A percentile compares a stretch with the other conserved stretches of the same genome.
Evolutionary conservation across 2,329 filamentous ascomycete genomes (phyloP).

Genomic region (Ascosphaera pollenicola): DNA sequence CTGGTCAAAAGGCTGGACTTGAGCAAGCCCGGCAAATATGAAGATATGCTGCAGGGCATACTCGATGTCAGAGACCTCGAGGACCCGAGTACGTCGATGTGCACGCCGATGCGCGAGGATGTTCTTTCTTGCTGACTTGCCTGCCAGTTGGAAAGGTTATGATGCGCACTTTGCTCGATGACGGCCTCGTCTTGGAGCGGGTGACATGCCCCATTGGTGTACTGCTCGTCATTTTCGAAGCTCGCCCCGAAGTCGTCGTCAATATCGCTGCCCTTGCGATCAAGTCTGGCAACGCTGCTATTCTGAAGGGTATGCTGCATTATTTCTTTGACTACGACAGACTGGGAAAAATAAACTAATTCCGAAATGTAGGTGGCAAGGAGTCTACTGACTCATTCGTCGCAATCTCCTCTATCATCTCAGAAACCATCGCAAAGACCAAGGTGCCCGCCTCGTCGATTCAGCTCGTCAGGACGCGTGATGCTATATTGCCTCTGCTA

Average conservation of each 20-base stretch:
- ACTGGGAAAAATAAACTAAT: too few species aligned
- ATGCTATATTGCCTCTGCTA: slow-evolving; percentile 74
- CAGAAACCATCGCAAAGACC: slow-evolving; percentile 47
- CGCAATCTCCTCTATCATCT: slow-evolving; percentile 71
- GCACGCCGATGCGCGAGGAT: background rate
- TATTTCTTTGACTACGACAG: too few species aligned
- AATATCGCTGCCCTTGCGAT: slow-evolving; percentile 92
- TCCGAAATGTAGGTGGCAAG: slow-evolving; percentile 46
- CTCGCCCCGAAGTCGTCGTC: slow-evolving; percentile 90
- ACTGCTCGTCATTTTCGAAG: slow-evolving; percentile 96
- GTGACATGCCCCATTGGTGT: slow-evolving; percentile 91
- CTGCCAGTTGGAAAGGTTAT: slow-evolving; percentile 57
- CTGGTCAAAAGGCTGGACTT: slow-evolving; percentile 77
- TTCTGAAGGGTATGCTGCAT: slow-evolving; percentile 49
- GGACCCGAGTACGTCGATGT: slow-evolving; percentile 49
- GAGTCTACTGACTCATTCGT: slow-evolving; percentile 92
- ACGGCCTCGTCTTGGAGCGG: slow-evolving; percentile 64
- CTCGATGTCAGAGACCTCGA: slow-evolving; percentile 63
- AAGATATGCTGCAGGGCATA: slow-evolving; percentile 94
- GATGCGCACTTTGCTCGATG: slow-evolving; percentile 64
- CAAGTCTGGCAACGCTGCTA: slow-evolving; percentile 93
- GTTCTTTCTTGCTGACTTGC: slow-evolving; percentile 4
- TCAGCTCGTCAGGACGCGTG: slow-evolving; percentile 82
- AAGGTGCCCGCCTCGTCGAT: slow-evolving; percentile 67
- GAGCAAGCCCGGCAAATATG: slow-evolving; percentile 71